Conservation (phyloP, 257 asterid species). For the Plantago elongata region DNA sequence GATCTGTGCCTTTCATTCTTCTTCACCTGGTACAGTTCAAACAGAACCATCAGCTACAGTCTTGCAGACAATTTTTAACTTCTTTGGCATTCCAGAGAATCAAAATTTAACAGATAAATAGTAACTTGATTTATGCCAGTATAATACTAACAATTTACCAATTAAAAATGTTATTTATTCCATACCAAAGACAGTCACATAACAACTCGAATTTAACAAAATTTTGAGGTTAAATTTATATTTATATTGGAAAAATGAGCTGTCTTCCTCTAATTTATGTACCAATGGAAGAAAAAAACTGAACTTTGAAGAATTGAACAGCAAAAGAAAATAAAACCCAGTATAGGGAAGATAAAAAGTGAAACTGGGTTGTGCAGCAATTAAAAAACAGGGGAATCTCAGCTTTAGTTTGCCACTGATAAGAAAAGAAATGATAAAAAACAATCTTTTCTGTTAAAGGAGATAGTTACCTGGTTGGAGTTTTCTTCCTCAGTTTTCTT, state of each 20-base stretch:
- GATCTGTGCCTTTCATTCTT: constrained; percentile 55
- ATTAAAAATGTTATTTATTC: too few relatives aligned
- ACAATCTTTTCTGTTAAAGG: background rate
- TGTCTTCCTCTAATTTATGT: constrained; percentile 10
- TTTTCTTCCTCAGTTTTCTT: constrained; percentile 40
- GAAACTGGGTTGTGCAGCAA: background rate
- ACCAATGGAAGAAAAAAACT: background rate
- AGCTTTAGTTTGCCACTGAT: background rate
- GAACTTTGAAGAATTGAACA: too few relatives aligned
- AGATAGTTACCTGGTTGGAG: constrained; percentile 36
- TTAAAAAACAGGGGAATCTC: background rate
- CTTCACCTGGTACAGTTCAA: constrained; percentile 39
- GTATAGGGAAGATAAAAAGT: background rate
- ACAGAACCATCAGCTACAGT: constrained; percentile 5
- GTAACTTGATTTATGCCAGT: too few relatives aligned
- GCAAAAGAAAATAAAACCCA: background rate
- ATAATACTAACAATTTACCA: too few relatives aligned
- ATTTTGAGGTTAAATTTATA: too few relatives aligned
- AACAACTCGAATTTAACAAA: too few relatives aligned
- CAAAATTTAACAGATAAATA: too few relatives aligned
- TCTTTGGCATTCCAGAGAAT: too few relatives aligned
- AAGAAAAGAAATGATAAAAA: background rate
- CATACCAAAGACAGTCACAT: too few relatives aligned
- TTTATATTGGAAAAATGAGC: constrained; percentile 22
- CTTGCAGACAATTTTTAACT: too few relatives aligned